Conservation (phyloP, 805 yeast genomes). For the Yamadazyma sp. region DNA sequence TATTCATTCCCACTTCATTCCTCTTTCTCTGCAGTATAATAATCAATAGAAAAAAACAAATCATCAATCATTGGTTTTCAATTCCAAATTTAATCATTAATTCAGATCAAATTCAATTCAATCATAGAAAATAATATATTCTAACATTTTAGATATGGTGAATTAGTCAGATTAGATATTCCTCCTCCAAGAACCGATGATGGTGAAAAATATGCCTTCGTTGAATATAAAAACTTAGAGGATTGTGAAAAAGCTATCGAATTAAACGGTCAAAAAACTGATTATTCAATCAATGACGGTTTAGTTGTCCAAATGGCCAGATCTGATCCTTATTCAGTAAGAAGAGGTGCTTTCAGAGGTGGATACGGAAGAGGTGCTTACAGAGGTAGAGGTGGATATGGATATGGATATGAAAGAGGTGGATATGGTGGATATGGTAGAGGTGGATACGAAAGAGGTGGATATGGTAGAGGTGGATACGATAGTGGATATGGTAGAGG, state of each 20-base stretch:
- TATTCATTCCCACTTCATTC: conserved; percentile 4
- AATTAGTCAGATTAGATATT: conserved; percentile 55
- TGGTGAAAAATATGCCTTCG: conserved; percentile 62
- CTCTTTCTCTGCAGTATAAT: conserved; percentile 8
- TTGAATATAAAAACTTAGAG: conserved; percentile 50
- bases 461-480: conserved; percentile 17
- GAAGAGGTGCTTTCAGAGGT: conserved; percentile 35
- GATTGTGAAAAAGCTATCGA: conserved; percentile 55
- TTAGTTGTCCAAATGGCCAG: conserved; percentile 55
- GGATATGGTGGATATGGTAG: conserved; percentile 8
- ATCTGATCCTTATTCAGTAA: conserved; percentile 47
- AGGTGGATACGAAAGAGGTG: conserved; percentile 9
- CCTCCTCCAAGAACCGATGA: conserved; percentile 62
- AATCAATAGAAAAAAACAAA: conserved; percentile 5
- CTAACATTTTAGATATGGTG: conserved; percentile 44
- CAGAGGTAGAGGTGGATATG: conserved; percentile 16
- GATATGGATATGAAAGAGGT: conserved; percentile 13
- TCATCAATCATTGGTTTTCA: conserved; percentile 8
- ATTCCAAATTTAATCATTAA: too few relatives aligned
- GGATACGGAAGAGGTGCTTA: conserved; percentile 24
- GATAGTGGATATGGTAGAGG: conserved; percentile 12
- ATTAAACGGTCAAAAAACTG: conserved; percentile 43
- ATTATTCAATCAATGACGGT: conserved; percentile 38
- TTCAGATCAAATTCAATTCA: background rate
- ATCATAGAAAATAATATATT: conserved; percentile 10